Conservation (phyloP, 306 rosid species). For the Oemleria cerasiformis region DNA sequence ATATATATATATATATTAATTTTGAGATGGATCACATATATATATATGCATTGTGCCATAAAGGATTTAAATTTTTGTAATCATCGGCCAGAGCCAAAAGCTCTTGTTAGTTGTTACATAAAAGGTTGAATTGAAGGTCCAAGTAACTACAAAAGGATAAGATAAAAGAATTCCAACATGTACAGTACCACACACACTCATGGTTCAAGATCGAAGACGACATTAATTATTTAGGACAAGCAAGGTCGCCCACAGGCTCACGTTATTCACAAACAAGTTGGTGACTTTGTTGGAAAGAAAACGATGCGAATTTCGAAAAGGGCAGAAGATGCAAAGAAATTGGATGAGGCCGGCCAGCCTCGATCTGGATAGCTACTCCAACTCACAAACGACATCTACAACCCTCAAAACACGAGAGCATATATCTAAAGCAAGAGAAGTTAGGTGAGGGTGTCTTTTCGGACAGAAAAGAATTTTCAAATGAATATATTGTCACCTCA, state of each 20-base stretch:
- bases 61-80: too few relatives aligned
- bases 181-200: background rate
- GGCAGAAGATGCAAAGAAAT: constrained; percentile 13
- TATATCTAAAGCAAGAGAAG: background rate
- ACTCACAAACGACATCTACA: constrained; percentile 5
- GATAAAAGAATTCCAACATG: background rate
- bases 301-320: constrained; percentile 5
- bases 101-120: background rate
- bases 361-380: constrained; percentile 19
- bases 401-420: constrained; percentile 9
- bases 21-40: too few relatives aligned
- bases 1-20: too few relatives aligned
- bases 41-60: too few relatives aligned
- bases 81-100: too few relatives aligned
- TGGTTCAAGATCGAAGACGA: too few relatives aligned
- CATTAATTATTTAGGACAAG: background rate
- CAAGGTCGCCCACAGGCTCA: constrained; percentile 17
- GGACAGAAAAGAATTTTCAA: too few relatives aligned
- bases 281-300: constrained; percentile 3
- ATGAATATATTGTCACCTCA: too few relatives aligned
- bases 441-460: too few relatives aligned
- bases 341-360: constrained; percentile 4
- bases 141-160: constrained; percentile 15
- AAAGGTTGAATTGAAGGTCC: constrained; percentile 23
- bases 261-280: constrained; percentile 21